Percentiles rank a stretch among this genome's conserved stretches.
These are phyloP conservation scores for Penstemon davidsonii DNA, from an alignment of 257 asterid species.

Conservation along the genomic window DNA sequence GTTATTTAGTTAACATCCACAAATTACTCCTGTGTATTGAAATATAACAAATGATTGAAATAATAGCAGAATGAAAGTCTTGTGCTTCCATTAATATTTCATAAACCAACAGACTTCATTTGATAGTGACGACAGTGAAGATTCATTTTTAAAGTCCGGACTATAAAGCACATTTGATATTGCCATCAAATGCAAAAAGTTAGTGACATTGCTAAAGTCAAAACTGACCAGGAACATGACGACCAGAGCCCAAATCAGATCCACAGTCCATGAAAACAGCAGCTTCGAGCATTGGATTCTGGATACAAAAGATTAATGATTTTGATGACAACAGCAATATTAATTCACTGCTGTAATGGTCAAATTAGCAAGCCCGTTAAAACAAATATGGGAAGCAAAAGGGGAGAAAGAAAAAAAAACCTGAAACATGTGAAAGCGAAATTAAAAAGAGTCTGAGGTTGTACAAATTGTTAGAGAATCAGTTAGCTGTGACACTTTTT, in stretches of 20 bases:
- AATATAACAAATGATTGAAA: neutral
- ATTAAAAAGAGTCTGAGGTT: constrained; percentile 2
- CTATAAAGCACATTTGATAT: constrained; percentile 11
- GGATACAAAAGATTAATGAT: constrained; percentile 27
- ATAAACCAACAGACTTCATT: neutral
- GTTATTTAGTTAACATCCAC: neutral
- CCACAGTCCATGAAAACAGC: constrained; percentile 88
- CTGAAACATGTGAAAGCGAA: neutral
- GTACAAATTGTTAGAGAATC: constrained; percentile 5
- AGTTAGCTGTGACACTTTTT: neutral
- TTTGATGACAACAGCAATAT: constrained; percentile 23
- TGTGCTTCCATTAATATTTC: constrained; percentile 9
- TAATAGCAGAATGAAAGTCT: neutral
- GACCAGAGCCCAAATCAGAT: constrained; percentile 88
- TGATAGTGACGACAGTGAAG: neutral
- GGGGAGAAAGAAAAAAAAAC: neutral
- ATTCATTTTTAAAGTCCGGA: neutral
- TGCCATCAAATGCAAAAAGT: neutral
- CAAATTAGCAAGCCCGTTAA: neutral
- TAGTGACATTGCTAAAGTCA: constrained; percentile 14
- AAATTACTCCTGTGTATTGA: neutral
- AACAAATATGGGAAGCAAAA: neutral
- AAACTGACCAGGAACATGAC: constrained; percentile 88
- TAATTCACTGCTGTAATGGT: neutral
- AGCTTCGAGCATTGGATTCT: constrained; percentile 77